phyloP scores from a whole-genome alignment of 257 asterid genomes.

The Petrea volubilis region DNA sequence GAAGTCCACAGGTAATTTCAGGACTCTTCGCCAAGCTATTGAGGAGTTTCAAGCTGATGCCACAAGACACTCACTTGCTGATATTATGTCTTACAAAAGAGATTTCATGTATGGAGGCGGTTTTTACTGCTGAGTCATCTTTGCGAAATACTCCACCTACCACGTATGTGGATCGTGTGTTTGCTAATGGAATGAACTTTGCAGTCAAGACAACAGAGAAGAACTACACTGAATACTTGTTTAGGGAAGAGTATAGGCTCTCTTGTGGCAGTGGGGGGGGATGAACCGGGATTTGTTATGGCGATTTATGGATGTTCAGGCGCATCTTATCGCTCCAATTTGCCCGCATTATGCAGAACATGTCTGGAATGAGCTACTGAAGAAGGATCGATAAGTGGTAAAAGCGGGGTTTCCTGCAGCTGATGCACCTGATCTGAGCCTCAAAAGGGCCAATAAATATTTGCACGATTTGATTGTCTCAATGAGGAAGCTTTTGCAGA shows the following conservation, averaged over 20 bases:
- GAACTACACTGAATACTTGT: slow-evolving; percentile 72
- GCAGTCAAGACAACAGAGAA: slow-evolving; percentile 73
- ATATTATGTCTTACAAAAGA: slow-evolving; percentile 88
- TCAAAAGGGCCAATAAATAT: slow-evolving; percentile 74
- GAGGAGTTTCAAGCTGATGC: slow-evolving; percentile 98
- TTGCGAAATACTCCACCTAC: slow-evolving; percentile 52
- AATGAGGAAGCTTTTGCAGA: slow-evolving; percentile 89
- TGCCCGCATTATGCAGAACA: slow-evolving; percentile 87
- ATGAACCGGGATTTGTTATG: slow-evolving; percentile 66
- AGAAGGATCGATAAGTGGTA: slow-evolving; percentile 67
- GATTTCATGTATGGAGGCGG: slow-evolving; percentile 84
- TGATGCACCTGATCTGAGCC: slow-evolving; percentile 67
- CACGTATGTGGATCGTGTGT: slow-evolving; percentile 72
- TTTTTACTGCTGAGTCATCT: slow-evolving; percentile 62
- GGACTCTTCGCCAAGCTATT: slow-evolving; percentile 88
- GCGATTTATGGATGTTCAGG: slow-evolving; percentile 84
- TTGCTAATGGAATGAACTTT: slow-evolving; percentile 77
- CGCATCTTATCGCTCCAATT: slow-evolving; percentile 70
- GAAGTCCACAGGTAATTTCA: slow-evolving; percentile 88
- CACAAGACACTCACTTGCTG: slow-evolving; percentile 89
- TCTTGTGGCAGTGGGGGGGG: slow-evolving; percentile 84
- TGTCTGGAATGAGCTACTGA: slow-evolving; percentile 74
- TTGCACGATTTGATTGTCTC: slow-evolving; percentile 74
- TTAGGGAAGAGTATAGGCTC: slow-evolving; percentile 84
- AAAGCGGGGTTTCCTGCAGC: slow-evolving; percentile 86